phyloP scores from a whole-genome alignment of 164 flowering plant species.

The grape (Vitis vinifera) region ASM3070453v1 NC_081822.1:3914501-3915000 shows the following conservation, averaged over 20 bases:
- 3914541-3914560: too few species aligned
- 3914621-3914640: not conserved
- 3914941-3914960: conserved; percentile 64
- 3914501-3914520: conserved; percentile 56
- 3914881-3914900: conserved; percentile 86
- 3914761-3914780: conserved; percentile 1
- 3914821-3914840: conserved; percentile 10
- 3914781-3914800: not conserved
- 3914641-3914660: conserved; percentile 53
- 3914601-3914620: not conserved
- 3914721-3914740: not conserved
- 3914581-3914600: too few species aligned
- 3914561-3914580: too few species aligned
- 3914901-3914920: conserved; percentile 65
- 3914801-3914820: not conserved
- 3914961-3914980: conserved; percentile 63
- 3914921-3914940: conserved; percentile 75
- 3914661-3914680: conserved; percentile 75
- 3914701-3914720: conserved; percentile 67
- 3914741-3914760: conserved; percentile 2
- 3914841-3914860: conserved; percentile 64
- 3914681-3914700: conserved; percentile 63
- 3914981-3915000: conserved; percentile 64
- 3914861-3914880: conserved; percentile 86
- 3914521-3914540: too few species aligned